A percentile compares a stretch with the other conserved stretches of the same genome.
Conservation (phyloP, 306 rosid species). For the Vigna radiata region DNA sequence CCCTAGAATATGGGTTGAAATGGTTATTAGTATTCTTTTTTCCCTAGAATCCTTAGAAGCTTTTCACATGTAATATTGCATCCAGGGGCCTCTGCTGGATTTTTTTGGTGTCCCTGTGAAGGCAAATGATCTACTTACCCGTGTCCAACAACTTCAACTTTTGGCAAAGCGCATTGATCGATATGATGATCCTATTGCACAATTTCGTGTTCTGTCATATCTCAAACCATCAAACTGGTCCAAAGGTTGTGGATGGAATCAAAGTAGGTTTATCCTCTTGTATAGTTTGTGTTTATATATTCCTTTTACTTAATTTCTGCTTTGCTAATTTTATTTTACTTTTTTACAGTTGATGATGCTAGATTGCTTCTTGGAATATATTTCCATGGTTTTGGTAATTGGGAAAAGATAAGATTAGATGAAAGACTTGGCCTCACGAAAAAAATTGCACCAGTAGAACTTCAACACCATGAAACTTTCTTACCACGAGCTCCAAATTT, state of each 20-base stretch:
- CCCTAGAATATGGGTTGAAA: conserved; percentile 18
- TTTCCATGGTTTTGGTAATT: conserved; percentile 95
- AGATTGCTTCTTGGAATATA: conserved; percentile 93
- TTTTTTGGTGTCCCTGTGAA: conserved; percentile 96
- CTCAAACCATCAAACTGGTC: conserved; percentile 99
- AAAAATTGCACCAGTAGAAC: conserved; percentile 98
- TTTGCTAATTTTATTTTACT: conserved; percentile 38
- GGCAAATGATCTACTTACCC: conserved; percentile 84
- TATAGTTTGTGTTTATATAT: conserved; percentile 32
- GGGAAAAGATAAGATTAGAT: conserved; percentile 96
- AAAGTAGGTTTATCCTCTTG: conserved; percentile 70
- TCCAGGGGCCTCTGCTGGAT: conserved; percentile 95
- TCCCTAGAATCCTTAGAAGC: conserved; percentile 6
- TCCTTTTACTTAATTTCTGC: conserved; percentile 15
- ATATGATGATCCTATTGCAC: conserved; percentile 91
- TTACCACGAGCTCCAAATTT: conserved; percentile 98
- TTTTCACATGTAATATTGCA: conserved; percentile 47
- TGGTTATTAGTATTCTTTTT: conserved; percentile 36
- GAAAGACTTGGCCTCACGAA: conserved; percentile 90
- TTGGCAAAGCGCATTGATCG: conserved; percentile 92
- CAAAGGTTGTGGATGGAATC: conserved; percentile 99
- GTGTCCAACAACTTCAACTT: conserved; percentile 94
- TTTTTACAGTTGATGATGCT: conserved; percentile 92
- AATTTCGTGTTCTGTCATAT: conserved; percentile 81
- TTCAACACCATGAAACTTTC: conserved; percentile 98